Percentiles rank a stretch among this genome's conserved stretches.
Evolutionary conservation across 306 rosid species (phyloP).

Genomic region (Abrus precatorius): DNA sequence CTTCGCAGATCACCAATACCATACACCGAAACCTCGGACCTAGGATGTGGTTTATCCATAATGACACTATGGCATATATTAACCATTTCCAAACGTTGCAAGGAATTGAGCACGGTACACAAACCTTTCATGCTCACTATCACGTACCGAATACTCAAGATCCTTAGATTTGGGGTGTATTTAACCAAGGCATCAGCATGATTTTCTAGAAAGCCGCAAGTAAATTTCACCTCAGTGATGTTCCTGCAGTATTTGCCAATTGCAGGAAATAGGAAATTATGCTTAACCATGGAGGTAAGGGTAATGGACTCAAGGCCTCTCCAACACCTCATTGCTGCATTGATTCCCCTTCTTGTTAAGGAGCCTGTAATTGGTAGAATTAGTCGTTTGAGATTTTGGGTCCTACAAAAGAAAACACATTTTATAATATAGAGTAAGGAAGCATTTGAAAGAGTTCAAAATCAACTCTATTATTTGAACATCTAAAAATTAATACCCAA

Average conservation of each 20-base stretch:
- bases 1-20: background rate
- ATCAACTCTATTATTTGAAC: too few relatives aligned
- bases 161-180: conserved; percentile 30
- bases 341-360: background rate
- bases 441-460: too few relatives aligned
- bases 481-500: too few relatives aligned
- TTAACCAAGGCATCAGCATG: conserved; percentile 15
- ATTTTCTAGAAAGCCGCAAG: background rate
- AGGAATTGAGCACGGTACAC: background rate
- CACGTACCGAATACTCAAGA: conserved; percentile 28
- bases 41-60: background rate
- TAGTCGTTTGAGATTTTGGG: conserved; percentile 43
- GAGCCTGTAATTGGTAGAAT: conserved; percentile 31
- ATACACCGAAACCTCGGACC: background rate
- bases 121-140: conserved; percentile 40
- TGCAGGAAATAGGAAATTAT: background rate
- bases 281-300: background rate
- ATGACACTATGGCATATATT: conserved; percentile 46
- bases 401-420: conserved; percentile 21
- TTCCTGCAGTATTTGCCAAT: conserved; percentile 8
- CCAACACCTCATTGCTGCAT: conserved; percentile 43
- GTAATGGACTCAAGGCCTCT: conserved; percentile 51
- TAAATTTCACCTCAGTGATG: conserved; percentile 33
- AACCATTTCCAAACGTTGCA: conserved; percentile 37
- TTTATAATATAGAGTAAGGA: background rate